phyloP scores from a whole-genome alignment of 1,284 basidiomycete species.

The Ganoderma lingzhi region DNA sequence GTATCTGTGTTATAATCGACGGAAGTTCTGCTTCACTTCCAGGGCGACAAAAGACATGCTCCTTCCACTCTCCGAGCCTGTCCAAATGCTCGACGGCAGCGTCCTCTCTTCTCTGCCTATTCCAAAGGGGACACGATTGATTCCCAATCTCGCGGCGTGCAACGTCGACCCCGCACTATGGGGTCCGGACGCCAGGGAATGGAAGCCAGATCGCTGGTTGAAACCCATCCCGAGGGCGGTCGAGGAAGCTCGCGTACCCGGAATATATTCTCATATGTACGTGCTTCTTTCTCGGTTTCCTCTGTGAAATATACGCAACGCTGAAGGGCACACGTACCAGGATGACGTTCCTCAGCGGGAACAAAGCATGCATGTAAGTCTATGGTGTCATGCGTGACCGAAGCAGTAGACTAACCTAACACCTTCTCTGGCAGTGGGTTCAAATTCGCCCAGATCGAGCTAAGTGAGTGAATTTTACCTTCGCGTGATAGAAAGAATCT shows the following conservation, averaged over 20 bases:
- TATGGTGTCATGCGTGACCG: not conserved
- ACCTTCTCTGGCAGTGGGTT: conserved; percentile 35
- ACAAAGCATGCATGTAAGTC: conserved; percentile 42
- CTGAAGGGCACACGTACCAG: conserved; percentile 16
- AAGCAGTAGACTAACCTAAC: not conserved
- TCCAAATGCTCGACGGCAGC: conserved; percentile 38
- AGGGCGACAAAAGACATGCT: conserved; percentile 31
- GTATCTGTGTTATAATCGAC: no score
- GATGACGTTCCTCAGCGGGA: conserved; percentile 44
- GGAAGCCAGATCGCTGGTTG: conserved; percentile 47
- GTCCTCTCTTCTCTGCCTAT: conserved; percentile 47
- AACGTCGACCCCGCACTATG: conserved; percentile 55
- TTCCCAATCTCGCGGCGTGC: conserved; percentile 54
- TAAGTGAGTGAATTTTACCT: conserved; percentile 36
- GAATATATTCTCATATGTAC: conserved; percentile 36
- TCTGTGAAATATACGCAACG: not conserved
- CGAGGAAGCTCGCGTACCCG: conserved; percentile 28
- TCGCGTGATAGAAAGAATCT: not conserved
- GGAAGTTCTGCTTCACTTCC: not conserved
- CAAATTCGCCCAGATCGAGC: conserved; percentile 44
- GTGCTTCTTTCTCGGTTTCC: not conserved
- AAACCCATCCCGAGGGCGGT: conserved; percentile 26
- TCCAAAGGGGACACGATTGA: conserved; percentile 52
- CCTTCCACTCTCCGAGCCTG: conserved; percentile 35
- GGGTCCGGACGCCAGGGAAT: conserved; percentile 63